phyloP scores from a whole-genome alignment of 768 basidiomycete genomes.

The Amanita jacksonii region DNA sequence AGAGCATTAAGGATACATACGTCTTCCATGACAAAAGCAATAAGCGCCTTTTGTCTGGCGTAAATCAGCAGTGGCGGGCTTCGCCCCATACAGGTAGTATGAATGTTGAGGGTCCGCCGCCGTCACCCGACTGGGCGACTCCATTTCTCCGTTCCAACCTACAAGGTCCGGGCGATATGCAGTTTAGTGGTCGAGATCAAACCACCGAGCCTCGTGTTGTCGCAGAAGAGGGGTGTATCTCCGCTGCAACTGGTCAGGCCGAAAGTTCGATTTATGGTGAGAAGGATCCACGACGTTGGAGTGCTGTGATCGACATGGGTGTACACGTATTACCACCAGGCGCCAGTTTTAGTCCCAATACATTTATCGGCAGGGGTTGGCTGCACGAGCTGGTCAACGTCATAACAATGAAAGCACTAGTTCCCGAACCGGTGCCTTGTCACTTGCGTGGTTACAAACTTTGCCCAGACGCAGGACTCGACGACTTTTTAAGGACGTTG shows the following conservation, averaged over 20 bases:
- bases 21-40: slow-evolving; percentile 27
- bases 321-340: slow-evolving; percentile 42
- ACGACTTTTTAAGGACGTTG: slow-evolving; percentile 34
- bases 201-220: too few species aligned
- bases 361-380: slow-evolving; percentile 52
- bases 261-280: slow-evolving; percentile 5
- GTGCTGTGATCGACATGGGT: slow-evolving; percentile 39
- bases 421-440: slow-evolving; percentile 20
- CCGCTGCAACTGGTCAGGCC: slow-evolving; percentile 4
- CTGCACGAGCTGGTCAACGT: slow-evolving; percentile 47
- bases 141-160: slow-evolving; percentile 12
- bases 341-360: slow-evolving; percentile 36
- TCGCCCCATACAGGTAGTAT: slow-evolving; percentile 37
- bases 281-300: neutral
- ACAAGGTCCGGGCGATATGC: neutral
- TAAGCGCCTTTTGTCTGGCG: slow-evolving; percentile 29
- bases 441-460: slow-evolving; percentile 33
- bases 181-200: too few species aligned
- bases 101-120: slow-evolving; percentile 27
- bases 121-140: slow-evolving; percentile 8
- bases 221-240: neutral
- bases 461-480: slow-evolving; percentile 30
- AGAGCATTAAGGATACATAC: slow-evolving; percentile 18
- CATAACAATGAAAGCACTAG: slow-evolving; percentile 18
- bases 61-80: slow-evolving; percentile 20